Percentiles rank a stretch among this genome's conserved stretches.
Evolutionary conservation across 306 rosid genomes (phyloP).

Genomic region (Coriaria nepalensis): DNA sequence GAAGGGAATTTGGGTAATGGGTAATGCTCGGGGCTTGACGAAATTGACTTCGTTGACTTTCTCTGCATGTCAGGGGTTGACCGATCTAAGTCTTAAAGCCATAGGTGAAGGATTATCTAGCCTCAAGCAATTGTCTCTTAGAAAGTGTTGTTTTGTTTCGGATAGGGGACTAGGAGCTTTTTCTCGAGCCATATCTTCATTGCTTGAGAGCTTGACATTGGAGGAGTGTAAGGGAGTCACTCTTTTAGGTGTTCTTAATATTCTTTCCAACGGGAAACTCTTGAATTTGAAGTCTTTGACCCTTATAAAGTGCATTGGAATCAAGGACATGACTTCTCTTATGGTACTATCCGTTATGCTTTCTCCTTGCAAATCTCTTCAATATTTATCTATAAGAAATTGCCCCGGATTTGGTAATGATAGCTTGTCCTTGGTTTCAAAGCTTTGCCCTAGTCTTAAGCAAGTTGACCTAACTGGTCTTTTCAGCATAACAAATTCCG

Average conservation of each 20-base stretch:
- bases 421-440: slow-evolving; percentile 9
- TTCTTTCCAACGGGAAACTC: background rate
- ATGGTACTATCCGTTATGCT: background rate
- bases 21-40: slow-evolving; percentile 63
- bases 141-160: slow-evolving; percentile 62
- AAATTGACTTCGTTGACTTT: slow-evolving; percentile 41
- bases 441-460: slow-evolving; percentile 8
- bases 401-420: slow-evolving; percentile 15
- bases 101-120: slow-evolving; percentile 54
- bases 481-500: slow-evolving; percentile 6
- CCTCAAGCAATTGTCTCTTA: slow-evolving; percentile 74
- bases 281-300: slow-evolving; percentile 10
- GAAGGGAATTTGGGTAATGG: slow-evolving; percentile 91
- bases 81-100: slow-evolving; percentile 76
- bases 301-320: slow-evolving; percentile 11
- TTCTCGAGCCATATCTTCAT: slow-evolving; percentile 35
- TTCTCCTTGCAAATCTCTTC: slow-evolving; percentile 11
- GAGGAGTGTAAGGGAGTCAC: background rate
- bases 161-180: slow-evolving; percentile 59
- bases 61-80: slow-evolving; percentile 62
- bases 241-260: no score
- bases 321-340: slow-evolving; percentile 9
- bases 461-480: slow-evolving; percentile 9
- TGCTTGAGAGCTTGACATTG: slow-evolving; percentile 46
- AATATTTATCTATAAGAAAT: slow-evolving; percentile 7